These are phyloP conservation scores for Conticribra weissflogii DNA, from an alignment of 108 stramenopile species.

Conservation along the genomic window DNA sequence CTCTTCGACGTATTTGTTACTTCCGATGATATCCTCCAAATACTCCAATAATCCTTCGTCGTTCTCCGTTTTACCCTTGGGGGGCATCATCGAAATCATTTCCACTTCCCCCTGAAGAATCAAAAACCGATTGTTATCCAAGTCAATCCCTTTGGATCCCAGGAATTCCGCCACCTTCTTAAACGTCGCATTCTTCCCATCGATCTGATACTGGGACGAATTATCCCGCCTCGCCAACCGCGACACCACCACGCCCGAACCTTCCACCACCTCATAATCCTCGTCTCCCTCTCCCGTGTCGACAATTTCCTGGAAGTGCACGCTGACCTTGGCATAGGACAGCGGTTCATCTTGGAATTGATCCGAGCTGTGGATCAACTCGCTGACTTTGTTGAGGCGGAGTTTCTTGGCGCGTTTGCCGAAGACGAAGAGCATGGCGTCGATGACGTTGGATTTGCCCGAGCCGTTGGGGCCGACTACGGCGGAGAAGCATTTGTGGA, in stretches of 20 bases:
- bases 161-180: conserved; percentile 88
- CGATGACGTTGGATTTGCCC: conserved; percentile 98
- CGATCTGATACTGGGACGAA: conserved; percentile 88
- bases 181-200: conserved; percentile 88
- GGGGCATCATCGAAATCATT: conserved; percentile 99
- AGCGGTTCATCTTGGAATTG: conserved; percentile 64
- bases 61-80: conserved; percentile 93
- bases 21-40: conserved; percentile 98
- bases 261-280: conserved; percentile 82
- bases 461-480: conserved; percentile 97
- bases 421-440: conserved; percentile 99
- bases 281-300: conserved; percentile 86
- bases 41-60: conserved; percentile 99
- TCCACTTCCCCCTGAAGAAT: conserved; percentile 99
- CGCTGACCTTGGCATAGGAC: conserved; percentile 86
- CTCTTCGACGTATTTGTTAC: conserved; percentile 90
- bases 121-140: conserved; percentile 98
- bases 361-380: conserved; percentile 94
- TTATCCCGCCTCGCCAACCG: conserved; percentile 88
- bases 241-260: conserved; percentile 81
- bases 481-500: conserved; percentile 94
- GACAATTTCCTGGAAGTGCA: conserved; percentile 93
- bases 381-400: conserved; percentile 95
- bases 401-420: conserved; percentile 98
- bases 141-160: conserved; percentile 91